Base-by-base conservation (phyloP, 2,329 filamentous ascomycete genomes). In the Phialophora tarda region DNA sequence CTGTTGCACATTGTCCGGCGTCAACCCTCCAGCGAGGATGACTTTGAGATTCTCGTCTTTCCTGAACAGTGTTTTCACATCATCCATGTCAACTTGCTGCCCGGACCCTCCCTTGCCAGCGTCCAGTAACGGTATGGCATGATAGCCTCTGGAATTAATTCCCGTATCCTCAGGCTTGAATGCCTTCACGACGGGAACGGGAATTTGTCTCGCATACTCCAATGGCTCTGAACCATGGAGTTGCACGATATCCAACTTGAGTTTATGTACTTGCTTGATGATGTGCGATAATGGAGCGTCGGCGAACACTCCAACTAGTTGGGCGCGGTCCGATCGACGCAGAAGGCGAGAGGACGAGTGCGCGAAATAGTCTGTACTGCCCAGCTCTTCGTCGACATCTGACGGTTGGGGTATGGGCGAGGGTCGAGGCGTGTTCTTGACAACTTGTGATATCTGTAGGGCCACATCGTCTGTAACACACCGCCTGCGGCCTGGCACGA, bases 271-370 rank as follows among this genome's bases (percentile, higher is more conserved):
- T 76, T 94, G 88, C 69, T 89, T 85, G 59, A 98, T 82, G 6
- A 99, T 84, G 72, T 97, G 92, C 41, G 87, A 86, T 10, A 99
- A 83, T 0, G 94, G 88, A 75, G 98, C 94, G 77, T 97, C 91
- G 73, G 91, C 90, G 81, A 99, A 99, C 1, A 99, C 94, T 64
- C 95, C 95, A 4, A 97, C 95, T 0, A 99, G 84, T 2, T 95
- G 84, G 0, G 94, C 89, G 10, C 91, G 86, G 75, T 76, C 82
- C 75, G 76, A 84, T 78, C 83, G 78, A 7, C 79, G 79, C 24
- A 88, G 75, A 10, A 82, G 75, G 32, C 76, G 74, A 12, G 81
- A 75, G 1, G 82, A 81, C 1, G 82, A 81, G 72, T 88, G 81
- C 11, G 85, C 85, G 76, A 96, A 98, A 79, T 89, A 97, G 75